phyloP scores from a whole-genome alignment of 352 stramenopile species.

The Aphanomyces euteiches region DNA sequence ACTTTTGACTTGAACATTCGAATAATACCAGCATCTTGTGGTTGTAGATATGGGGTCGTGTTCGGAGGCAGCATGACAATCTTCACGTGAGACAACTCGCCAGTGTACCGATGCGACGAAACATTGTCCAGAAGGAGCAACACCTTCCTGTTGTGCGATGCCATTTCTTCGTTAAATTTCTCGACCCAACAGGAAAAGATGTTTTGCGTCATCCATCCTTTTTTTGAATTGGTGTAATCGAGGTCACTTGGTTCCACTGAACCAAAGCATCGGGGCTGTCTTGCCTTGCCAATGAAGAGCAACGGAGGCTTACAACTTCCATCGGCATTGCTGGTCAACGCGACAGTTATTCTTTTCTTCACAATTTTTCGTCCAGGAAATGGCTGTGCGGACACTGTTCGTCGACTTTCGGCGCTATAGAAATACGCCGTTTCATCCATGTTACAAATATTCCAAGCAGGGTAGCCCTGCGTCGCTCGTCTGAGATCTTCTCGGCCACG shows the following conservation, averaged over 20 bases:
- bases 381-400: neutral
- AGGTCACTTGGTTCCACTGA: neutral
- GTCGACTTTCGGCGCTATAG: neutral
- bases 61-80: neutral
- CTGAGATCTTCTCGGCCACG: neutral
- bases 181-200: slow-evolving; percentile 5
- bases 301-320: slow-evolving; percentile 2
- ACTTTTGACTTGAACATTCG: neutral
- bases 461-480: slow-evolving; percentile 15
- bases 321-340: neutral
- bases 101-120: neutral
- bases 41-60: slow-evolving; percentile 1
- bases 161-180: neutral
- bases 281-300: slow-evolving; percentile 11
- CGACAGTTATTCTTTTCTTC: slow-evolving; percentile 14
- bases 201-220: slow-evolving; percentile 9
- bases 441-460: slow-evolving; percentile 29
- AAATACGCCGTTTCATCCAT: slow-evolving; percentile 31
- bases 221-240: slow-evolving; percentile 4
- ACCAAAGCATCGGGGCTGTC: neutral
- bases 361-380: neutral
- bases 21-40: slow-evolving; percentile 15
- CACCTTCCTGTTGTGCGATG: neutral
- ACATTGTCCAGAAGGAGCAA: slow-evolving; percentile 17
- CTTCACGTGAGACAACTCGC: neutral